Evolutionary conservation across 257 asterid genomes (phyloP).

Genomic region (Ajuga chamaepitys): DNA sequence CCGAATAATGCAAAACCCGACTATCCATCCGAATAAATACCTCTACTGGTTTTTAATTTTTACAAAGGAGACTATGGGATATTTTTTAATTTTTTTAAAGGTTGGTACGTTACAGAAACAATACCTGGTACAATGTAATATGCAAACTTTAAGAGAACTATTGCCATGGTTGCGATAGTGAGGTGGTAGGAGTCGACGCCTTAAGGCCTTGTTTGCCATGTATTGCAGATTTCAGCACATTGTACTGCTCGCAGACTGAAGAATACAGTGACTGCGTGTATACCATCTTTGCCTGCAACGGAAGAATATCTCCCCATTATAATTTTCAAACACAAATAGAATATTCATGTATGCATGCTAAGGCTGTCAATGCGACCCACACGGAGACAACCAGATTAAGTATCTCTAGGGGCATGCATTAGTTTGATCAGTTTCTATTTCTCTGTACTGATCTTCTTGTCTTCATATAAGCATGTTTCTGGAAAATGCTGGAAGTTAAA

Average conservation of each 20-base stretch:
- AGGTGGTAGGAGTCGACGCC: slow-evolving; percentile 57
- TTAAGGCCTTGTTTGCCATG: slow-evolving; percentile 64
- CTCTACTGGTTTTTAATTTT: too few relatives aligned
- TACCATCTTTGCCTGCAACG: slow-evolving; percentile 58
- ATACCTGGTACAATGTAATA: slow-evolving; percentile 17
- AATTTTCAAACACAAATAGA: neutral
- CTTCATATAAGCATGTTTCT: neutral
- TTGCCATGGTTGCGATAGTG: slow-evolving; percentile 78
- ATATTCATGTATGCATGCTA: neutral
- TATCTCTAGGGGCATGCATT: neutral
- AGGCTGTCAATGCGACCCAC: neutral
- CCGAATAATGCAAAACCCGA: too few relatives aligned
- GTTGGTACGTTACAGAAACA: neutral
- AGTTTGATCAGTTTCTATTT: neutral
- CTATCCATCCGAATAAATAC: too few relatives aligned
- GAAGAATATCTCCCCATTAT: neutral
- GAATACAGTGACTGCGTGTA: slow-evolving; percentile 45
- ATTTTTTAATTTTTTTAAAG: too few relatives aligned
- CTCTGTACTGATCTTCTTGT: neutral
- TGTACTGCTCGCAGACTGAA: slow-evolving; percentile 61
- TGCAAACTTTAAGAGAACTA: slow-evolving; percentile 22
- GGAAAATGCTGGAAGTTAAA: neutral
- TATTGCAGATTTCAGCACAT: slow-evolving; percentile 64
- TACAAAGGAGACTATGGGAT: too few relatives aligned
- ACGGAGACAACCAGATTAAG: neutral